Conservation (phyloP, 192 early-diverging fungal species). For the Thoreauomyces humboldtii region DNA sequence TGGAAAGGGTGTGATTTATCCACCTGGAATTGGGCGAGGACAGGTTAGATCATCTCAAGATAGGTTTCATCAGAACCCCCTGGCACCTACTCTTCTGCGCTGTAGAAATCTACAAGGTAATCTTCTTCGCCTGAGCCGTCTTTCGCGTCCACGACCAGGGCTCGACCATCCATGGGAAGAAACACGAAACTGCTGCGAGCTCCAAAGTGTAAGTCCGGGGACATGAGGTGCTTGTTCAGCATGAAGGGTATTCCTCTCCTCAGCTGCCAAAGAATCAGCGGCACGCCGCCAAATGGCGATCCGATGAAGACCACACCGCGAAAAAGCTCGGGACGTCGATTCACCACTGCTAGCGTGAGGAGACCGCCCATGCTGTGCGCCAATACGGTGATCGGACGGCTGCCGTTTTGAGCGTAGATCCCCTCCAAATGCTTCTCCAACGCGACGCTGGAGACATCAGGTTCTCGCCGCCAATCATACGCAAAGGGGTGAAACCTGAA, state of each 20-base stretch:
- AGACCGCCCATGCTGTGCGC: slow-evolving; percentile 39
- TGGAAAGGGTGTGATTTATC: slow-evolving; percentile 18
- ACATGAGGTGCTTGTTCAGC: slow-evolving; percentile 22
- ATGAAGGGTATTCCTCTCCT: slow-evolving; percentile 27
- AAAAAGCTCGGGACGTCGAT: slow-evolving; percentile 32
- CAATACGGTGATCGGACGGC: slow-evolving; percentile 24
- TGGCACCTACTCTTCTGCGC: slow-evolving; percentile 16
- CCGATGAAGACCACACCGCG: slow-evolving; percentile 25
- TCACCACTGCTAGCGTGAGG: slow-evolving; percentile 25
- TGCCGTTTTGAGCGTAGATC: slow-evolving; percentile 23
- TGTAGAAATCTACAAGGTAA: slow-evolving; percentile 28
- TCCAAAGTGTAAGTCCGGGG: slow-evolving; percentile 25
- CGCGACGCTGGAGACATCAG: slow-evolving; percentile 8
- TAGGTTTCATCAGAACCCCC: neutral
- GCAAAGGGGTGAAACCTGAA: slow-evolving; percentile 31
- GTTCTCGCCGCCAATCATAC: slow-evolving; percentile 35
- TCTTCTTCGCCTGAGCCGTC: slow-evolving; percentile 21
- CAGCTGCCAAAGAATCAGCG: slow-evolving; percentile 31
- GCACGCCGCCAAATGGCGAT: slow-evolving; percentile 31
- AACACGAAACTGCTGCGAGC: slow-evolving; percentile 25
- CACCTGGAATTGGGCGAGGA: slow-evolving; percentile 11
- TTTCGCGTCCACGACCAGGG: slow-evolving; percentile 15
- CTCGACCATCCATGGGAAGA: slow-evolving; percentile 24
- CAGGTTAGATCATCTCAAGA: no score
- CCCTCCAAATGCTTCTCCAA: slow-evolving; percentile 20